Evolutionary conservation across 805 yeast genomes (phyloP).

Genomic region (Ogataea glucozyma): DNA sequence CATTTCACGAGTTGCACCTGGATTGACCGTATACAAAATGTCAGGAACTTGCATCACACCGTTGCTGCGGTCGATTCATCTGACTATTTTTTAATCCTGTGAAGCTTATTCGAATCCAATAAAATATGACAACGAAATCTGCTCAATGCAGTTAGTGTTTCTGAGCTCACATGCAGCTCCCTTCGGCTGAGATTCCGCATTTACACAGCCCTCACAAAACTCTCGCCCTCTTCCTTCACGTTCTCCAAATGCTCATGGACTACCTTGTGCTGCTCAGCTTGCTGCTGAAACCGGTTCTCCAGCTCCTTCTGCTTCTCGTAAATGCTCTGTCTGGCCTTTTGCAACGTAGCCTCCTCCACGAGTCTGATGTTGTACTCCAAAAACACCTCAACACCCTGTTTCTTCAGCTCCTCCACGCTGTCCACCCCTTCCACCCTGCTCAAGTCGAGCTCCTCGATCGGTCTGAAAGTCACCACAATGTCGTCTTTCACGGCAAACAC

Average conservation of each 20-base stretch:
- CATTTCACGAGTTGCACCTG: too few relatives aligned
- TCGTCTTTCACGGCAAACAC: conserved; percentile 40
- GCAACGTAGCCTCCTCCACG: conserved; percentile 24
- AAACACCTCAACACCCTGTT: conserved; percentile 20
- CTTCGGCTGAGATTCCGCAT: too few relatives aligned
- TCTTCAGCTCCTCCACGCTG: conserved; percentile 18
- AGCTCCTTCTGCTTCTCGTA: conserved; percentile 12
- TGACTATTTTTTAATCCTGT: too few relatives aligned
- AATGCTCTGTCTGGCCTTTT: conserved; percentile 20
- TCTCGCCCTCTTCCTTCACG: neutral
- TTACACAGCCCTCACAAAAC: neutral
- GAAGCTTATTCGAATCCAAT: too few relatives aligned
- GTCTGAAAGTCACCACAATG: conserved; percentile 29
- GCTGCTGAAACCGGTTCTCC: neutral
- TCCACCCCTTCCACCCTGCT: conserved; percentile 12
- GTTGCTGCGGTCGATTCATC: too few relatives aligned
- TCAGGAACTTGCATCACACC: too few relatives aligned
- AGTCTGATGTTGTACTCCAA: conserved; percentile 26
- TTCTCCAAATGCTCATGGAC: conserved; percentile 1
- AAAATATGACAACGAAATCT: too few relatives aligned
- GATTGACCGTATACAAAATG: too few relatives aligned
- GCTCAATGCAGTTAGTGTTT: too few relatives aligned
- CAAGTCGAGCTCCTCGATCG: conserved; percentile 23
- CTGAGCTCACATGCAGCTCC: too few relatives aligned
- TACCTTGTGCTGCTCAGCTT: neutral